Percentiles rank a stretch among this genome's conserved stretches.
These are phyloP conservation scores for Gynochthodes officinalis DNA, from an alignment of 257 asterid genomes.

Conservation along the genomic window DNA sequence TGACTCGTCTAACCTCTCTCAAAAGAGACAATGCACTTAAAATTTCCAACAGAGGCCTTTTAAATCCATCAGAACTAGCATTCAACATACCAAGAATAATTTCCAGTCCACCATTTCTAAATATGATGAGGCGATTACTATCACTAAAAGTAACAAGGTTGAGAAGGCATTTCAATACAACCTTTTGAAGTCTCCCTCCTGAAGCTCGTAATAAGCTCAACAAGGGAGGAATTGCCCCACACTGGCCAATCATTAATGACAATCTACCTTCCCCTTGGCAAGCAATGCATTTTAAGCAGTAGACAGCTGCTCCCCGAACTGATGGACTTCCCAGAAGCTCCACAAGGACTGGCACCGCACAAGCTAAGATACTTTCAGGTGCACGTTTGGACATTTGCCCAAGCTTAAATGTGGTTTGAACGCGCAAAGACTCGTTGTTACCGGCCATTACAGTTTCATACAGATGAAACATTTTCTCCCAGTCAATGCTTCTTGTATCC, in stretches of 20 bases:
- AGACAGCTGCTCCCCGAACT: conserved; percentile 47
- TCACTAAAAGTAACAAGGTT: conserved; percentile 38
- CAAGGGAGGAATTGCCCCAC: conserved; percentile 42
- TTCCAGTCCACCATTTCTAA: conserved; percentile 42
- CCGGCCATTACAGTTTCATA: conserved; percentile 34
- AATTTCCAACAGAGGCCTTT: conserved; percentile 43
- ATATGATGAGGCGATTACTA: conserved; percentile 35
- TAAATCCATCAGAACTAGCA: conserved; percentile 27
- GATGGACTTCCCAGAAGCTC: conserved; percentile 42
- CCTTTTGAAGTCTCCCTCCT: conserved; percentile 31
- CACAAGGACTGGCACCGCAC: conserved; percentile 41
- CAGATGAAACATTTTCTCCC: conserved; percentile 42
- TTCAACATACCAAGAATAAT: conserved; percentile 37
- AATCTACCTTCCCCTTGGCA: conserved; percentile 48
- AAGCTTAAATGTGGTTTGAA: conserved; percentile 45
- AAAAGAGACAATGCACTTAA: conserved; percentile 56
- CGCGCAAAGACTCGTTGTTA: conserved; percentile 31
- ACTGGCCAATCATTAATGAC: conserved; percentile 46
- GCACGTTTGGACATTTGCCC: conserved; percentile 38
- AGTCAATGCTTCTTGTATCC: conserved; percentile 29
- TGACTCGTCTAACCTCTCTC: conserved; percentile 49
- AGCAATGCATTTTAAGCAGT: conserved; percentile 56
- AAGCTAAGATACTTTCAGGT: conserved; percentile 46
- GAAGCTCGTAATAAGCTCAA: conserved; percentile 38
- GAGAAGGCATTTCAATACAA: conserved; percentile 51